Evolutionary conservation across 2,329 filamentous ascomycete genomes (phyloP), one percentile per base, ranked within the genome.

Genomic region (Chalaropsis thielavioides): DNA sequence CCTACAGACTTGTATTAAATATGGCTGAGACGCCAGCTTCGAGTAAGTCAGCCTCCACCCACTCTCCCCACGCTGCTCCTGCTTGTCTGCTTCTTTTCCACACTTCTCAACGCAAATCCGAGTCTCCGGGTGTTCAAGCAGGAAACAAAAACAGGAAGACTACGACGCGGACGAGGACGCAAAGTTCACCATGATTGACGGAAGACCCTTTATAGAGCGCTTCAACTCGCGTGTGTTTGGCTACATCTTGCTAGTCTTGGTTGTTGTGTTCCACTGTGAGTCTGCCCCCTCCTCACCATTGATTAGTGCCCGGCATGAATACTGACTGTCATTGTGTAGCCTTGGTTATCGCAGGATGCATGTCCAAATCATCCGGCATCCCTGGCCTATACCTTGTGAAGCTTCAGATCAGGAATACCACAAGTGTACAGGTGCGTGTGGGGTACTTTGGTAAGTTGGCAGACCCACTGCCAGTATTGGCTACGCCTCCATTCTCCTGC

Each of bases 191-290:
- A 62, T 64, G 62, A 59, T 59, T 66, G 59, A 66, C 65, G 35
- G 19, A 11, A 66, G 35, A 24, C 54, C 44, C 44, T 56, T 61
- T 44, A 46, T 62, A 67, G 66, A 64, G 22, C 66, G 63, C 56
- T 64, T 64, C 49, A 67, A 67, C 62, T 67, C 66, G 38, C 63
- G 38, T 46, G 66, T 67, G 58, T 64, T 67, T 64, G 66, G 66
- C 13, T 67, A 64, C 43, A 43, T 67, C 31, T 49, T 62, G 51
- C 44, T 64, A 31, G 58, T 67, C n/a, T 62, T 67, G 62, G 64
- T 67, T 59, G 63, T 64, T 46, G 49, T 67, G n/a, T 67, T 67
- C 40, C 63, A 67, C 35, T 64, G 66, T 67, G 60, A 64, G 66
- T 62, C 3, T 1, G 7, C 19, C 3, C 17, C 15, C 3, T 19